A percentile compares a stretch with the other conserved stretches of the same genome.
Conservation (phyloP, 805 yeast species). For the Yamadazyma nakazawae region DNA sequence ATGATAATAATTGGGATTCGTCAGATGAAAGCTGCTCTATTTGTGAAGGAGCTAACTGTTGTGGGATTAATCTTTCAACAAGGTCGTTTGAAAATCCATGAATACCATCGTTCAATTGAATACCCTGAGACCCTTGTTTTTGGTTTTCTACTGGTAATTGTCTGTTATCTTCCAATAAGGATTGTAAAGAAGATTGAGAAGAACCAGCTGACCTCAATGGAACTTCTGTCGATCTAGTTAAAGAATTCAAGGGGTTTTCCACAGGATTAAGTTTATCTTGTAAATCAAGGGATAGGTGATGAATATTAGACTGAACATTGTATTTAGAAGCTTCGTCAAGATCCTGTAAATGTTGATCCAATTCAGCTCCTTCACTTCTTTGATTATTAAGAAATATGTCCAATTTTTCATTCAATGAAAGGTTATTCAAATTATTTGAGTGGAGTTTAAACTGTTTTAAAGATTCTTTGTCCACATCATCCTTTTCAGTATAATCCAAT, state of each 20-base stretch:
- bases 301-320: slow-evolving; percentile 33
- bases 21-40: slow-evolving; percentile 5
- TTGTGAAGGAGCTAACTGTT: slow-evolving; percentile 1
- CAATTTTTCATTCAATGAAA: slow-evolving; percentile 43
- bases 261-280: slow-evolving; percentile 17
- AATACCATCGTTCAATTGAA: slow-evolving; percentile 41
- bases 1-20: slow-evolving; percentile 13
- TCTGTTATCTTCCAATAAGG: slow-evolving; percentile 29
- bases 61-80: slow-evolving; percentile 33
- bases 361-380: slow-evolving; percentile 15
- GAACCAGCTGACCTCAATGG: slow-evolving; percentile 31
- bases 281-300: slow-evolving; percentile 30
- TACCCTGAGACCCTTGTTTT: slow-evolving; percentile 21
- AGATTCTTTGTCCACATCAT: slow-evolving; percentile 14
- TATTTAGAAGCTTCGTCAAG: slow-evolving; percentile 23
- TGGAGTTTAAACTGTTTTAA: slow-evolving; percentile 19
- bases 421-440: slow-evolving; percentile 26
- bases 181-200: slow-evolving; percentile 40
- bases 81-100: slow-evolving; percentile 39
- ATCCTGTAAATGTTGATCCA: slow-evolving; percentile 35
- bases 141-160: slow-evolving; percentile 15
- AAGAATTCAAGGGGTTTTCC: slow-evolving; percentile 33
- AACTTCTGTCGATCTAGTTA: slow-evolving; percentile 23
- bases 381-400: slow-evolving; percentile 34
- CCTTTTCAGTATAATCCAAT: slow-evolving; percentile 14